A percentile compares a stretch with the other conserved stretches of the same genome.
Conservation (phyloP, 2,329 filamentous ascomycete species). For the Eutypa lata region DNA sequence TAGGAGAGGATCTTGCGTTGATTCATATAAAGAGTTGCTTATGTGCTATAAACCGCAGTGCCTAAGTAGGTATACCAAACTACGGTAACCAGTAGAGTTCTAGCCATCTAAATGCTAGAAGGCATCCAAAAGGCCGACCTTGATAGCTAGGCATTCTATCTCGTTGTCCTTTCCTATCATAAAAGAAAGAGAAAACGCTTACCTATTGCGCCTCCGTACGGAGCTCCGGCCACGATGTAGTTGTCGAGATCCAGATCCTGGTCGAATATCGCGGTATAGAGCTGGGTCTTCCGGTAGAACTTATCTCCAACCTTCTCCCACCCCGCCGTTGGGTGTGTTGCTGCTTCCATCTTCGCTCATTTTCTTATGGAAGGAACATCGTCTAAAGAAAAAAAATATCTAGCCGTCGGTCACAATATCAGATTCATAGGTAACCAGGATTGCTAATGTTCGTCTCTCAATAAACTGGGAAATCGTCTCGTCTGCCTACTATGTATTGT, state of each 20-base stretch:
- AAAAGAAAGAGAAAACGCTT: conserved; percentile 33
- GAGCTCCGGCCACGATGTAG: conserved; percentile 86
- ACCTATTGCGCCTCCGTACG: conserved; percentile 93
- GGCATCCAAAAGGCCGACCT: not conserved
- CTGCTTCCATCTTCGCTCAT: conserved; percentile 45
- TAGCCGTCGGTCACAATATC: not conserved
- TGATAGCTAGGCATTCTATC: too few species aligned
- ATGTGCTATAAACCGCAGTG: too few species aligned
- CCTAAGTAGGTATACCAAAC: too few species aligned
- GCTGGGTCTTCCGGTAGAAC: conserved; percentile 92
- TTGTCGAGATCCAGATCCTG: conserved; percentile 92
- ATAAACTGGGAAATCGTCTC: too few species aligned
- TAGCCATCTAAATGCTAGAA: too few species aligned
- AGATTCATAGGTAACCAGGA: not conserved
- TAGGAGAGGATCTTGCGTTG: too few species aligned
- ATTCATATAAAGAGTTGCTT: too few species aligned
- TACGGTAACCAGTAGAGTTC: too few species aligned
- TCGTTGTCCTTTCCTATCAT: too few species aligned
- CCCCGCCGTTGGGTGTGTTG: conserved; percentile 70
- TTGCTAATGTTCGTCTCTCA: too few species aligned
- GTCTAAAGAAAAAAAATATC: conserved; percentile 13
- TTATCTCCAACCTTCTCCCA: conserved; percentile 93
- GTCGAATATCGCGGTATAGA: conserved; percentile 92
- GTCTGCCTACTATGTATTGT: too few species aligned
- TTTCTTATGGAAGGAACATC: conserved; percentile 23